Evolutionary conservation across 495 filamentous ascomycete genomes (phyloP).

Genomic region (Mytilinidion resinicola): DNA sequence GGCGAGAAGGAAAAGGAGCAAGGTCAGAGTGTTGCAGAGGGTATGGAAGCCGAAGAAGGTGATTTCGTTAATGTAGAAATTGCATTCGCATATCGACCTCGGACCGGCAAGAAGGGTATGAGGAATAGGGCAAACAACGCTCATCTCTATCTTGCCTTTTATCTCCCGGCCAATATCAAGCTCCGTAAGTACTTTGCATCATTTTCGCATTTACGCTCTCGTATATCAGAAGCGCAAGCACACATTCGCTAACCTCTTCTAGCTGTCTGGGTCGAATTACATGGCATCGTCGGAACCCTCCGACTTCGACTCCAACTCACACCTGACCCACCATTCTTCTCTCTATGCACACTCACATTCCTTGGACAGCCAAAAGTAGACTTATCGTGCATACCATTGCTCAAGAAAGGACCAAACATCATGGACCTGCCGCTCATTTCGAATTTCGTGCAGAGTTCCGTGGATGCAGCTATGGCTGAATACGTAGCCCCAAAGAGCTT

Average conservation of each 20-base stretch:
- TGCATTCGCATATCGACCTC: slow-evolving; percentile 60
- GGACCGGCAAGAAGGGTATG: slow-evolving; percentile 44
- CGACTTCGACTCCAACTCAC: slow-evolving; percentile 60
- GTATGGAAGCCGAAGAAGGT: slow-evolving; percentile 67
- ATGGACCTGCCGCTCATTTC: slow-evolving; percentile 67
- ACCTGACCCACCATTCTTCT: slow-evolving; percentile 67
- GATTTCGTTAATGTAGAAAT: slow-evolving; percentile 68
- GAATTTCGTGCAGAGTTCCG: slow-evolving; percentile 64
- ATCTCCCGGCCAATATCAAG: slow-evolving; percentile 52
- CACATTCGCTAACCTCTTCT: slow-evolving; percentile 11
- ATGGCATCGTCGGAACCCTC: slow-evolving; percentile 58
- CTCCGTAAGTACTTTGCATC: slow-evolving; percentile 38
- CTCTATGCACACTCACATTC: slow-evolving; percentile 62
- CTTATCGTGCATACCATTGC: slow-evolving; percentile 59
- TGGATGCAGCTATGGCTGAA: slow-evolving; percentile 62
- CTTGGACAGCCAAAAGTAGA: slow-evolving; percentile 72
- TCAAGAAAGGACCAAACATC: slow-evolving; percentile 58
- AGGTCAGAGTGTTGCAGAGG: slow-evolving; percentile 47
- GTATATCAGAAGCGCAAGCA: too few species aligned
- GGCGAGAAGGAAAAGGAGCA: slow-evolving; percentile 30
- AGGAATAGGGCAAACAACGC: slow-evolving; percentile 60
- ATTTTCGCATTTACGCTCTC: background rate
- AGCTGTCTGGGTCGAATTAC: slow-evolving; percentile 66
- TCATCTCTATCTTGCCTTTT: slow-evolving; percentile 63
- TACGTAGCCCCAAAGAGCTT: slow-evolving; percentile 70